Conservation (phyloP, 176 grass and related monocot genomes). For the Cenchrus fungigraminus region DNA sequence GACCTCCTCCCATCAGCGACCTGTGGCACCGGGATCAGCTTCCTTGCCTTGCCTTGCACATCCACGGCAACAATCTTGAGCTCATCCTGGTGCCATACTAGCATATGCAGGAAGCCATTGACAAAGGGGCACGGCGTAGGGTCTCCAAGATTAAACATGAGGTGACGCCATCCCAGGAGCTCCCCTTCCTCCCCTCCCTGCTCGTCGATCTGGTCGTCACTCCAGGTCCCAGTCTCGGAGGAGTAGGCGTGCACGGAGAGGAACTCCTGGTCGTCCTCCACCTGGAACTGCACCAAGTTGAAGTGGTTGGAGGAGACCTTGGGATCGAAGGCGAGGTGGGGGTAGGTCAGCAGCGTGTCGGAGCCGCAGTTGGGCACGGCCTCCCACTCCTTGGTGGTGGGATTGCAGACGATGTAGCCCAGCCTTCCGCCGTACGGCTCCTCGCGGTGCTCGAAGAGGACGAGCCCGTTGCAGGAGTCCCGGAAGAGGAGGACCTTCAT, state of each 20-base stretch:
- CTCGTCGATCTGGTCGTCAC: not conserved
- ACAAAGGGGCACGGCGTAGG: not conserved
- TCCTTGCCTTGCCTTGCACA: too few relatives aligned
- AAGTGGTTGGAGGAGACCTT: not conserved
- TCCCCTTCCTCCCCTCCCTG: too few relatives aligned
- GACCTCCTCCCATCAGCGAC: too few relatives aligned
- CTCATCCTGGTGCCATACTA: too few relatives aligned
- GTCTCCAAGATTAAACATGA: not conserved
- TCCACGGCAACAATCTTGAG: too few relatives aligned
- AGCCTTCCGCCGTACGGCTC: too few relatives aligned
- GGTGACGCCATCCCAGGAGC: not conserved
- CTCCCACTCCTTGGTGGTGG: not conserved
- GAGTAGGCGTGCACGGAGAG: not conserved
- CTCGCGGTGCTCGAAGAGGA: not conserved
- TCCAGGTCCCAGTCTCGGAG: not conserved
- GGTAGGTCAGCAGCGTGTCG: not conserved
- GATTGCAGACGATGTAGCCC: not conserved
- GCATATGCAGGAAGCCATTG: not conserved
- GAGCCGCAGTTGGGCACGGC: not conserved
- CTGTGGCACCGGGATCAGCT: too few relatives aligned
- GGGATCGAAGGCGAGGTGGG: not conserved
- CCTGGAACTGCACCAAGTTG: not conserved
- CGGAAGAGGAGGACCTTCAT: rapidly evolving
- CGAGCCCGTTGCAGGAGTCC: not conserved
- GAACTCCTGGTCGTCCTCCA: not conserved